Base-by-base conservation (phyloP, 257 asterid genomes). In the Ajuga chamaepitys region DNA sequence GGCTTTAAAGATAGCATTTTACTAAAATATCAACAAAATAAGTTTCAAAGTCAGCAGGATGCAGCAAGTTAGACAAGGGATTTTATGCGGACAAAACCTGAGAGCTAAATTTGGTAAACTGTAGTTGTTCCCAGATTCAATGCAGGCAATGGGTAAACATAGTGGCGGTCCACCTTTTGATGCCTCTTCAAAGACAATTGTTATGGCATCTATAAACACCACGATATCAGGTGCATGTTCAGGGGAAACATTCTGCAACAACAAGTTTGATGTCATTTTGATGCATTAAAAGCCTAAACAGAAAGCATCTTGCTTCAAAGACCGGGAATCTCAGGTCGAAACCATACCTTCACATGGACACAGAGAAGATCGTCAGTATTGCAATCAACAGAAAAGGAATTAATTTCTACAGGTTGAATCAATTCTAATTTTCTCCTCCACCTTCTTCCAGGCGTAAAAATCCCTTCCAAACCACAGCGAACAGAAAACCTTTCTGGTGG, bases 401-500 rank as follows among this genome's bases (percentile, higher is more conserved):
- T 76, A 51, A 94, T 91, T 77, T 91, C 95, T 52, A 94, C 81
- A 35, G 98, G 99, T 70, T 91, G 95, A 75, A 94, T 86, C 75
- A 94, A 73, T 77, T 94, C 95, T 41, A 94, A 81, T 80, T 94
- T 94, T 81, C 85, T 86, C 85, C 94, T 86, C 98, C 99, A 94
- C 76, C 89, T 83, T 78, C 93, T 82, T 74, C 99, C 99, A 56
- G 99, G 98, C 64, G 83, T 80, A 73, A 83, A 91, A 71, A 88
- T 90, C 58, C 99, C 99, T 82, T 94, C 99, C 80, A 94, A 73
- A 58, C 99, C 99, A 82, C 99, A 90, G 59, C 83, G 83, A 77
- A 85, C 95, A 62, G 96, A 94, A 81, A 90, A 94, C 66, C 98
- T 86, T 80, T 91, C 95, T 25, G 86, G 95, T 70, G 82, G 95